Evolutionary conservation across 2,329 filamentous ascomycete genomes (phyloP).

Genomic region (Pestalotiopsis sp.): DNA sequence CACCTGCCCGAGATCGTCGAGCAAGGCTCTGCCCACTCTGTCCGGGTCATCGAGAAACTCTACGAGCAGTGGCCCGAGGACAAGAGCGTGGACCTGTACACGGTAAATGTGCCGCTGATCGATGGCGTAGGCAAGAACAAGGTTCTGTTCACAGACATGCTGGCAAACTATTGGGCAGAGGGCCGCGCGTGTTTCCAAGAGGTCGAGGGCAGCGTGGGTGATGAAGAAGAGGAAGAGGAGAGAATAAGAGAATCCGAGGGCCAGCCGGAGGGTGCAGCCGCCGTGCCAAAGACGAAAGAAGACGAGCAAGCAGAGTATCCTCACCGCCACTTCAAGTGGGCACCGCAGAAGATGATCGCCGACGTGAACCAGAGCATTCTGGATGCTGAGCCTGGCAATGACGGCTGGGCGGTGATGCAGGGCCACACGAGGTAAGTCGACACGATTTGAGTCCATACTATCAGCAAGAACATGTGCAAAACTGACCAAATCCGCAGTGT

Average conservation of each 20-base stretch:
- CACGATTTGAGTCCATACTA: constrained; percentile 7
- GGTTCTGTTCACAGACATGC: constrained; percentile 80
- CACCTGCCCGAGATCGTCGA: constrained; percentile 68
- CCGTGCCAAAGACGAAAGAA: constrained; percentile 31
- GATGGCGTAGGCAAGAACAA: constrained; percentile 72
- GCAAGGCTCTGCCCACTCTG: constrained; percentile 73
- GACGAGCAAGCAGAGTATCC: constrained; percentile 52
- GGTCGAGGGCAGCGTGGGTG: constrained; percentile 66
- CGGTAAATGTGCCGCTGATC: constrained; percentile 85
- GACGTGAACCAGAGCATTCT: constrained; percentile 91
- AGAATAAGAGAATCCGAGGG: constrained; percentile 67
- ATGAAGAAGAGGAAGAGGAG: constrained; percentile 72
- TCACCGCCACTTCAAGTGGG: constrained; percentile 95
- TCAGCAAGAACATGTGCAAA: constrained; percentile 10
- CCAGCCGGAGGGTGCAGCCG: constrained; percentile 27
- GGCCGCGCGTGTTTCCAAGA: constrained; percentile 85
- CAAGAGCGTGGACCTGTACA: constrained; percentile 78
- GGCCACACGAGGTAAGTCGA: constrained; percentile 76
- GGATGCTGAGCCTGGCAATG: constrained; percentile 76
- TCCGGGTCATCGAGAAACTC: constrained; percentile 79
- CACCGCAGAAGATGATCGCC: constrained; percentile 69
- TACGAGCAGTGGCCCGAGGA: constrained; percentile 72
- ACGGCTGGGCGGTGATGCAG: constrained; percentile 90
- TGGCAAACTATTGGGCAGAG: constrained; percentile 89
- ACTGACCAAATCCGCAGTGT: constrained; percentile 57